These are phyloP conservation scores for Alternaria atra DNA, from an alignment of 2,329 filamentous ascomycete genomes.

Conservation along the genomic window DNA sequence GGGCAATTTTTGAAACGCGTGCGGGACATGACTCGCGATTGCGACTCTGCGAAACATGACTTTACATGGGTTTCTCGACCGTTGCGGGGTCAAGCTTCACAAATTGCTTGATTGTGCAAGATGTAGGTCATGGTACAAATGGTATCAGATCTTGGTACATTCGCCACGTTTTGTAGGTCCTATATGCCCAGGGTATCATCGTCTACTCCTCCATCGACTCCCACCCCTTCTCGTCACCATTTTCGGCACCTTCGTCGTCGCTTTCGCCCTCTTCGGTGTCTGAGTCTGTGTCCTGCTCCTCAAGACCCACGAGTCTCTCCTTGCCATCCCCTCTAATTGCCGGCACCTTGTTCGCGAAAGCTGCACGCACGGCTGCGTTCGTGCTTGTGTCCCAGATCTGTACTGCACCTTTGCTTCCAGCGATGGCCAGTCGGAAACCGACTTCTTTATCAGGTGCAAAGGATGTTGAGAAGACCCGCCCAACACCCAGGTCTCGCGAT, in stretches of 20 bases:
- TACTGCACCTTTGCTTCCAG: conserved; percentile 90
- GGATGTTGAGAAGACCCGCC: conserved; percentile 88
- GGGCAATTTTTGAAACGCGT: conserved; percentile 25
- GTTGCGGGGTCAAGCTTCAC: conserved; percentile 8
- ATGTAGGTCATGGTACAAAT: neutral
- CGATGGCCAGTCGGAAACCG: conserved; percentile 89
- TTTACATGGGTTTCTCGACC: neutral
- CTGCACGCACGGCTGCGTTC: conserved; percentile 83
- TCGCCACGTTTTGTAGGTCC: neutral
- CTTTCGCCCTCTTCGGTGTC: conserved; percentile 62
- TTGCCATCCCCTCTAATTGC: conserved; percentile 68
- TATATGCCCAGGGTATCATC: conserved; percentile 27
- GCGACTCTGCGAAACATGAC: conserved; percentile 4
- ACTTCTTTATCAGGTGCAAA: conserved; percentile 93
- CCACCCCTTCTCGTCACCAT: conserved; percentile 47
- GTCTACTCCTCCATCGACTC: conserved; percentile 54
- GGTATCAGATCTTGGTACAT: neutral
- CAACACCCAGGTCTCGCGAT: conserved; percentile 89
- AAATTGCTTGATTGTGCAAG: neutral
- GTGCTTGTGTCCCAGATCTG: conserved; percentile 98
- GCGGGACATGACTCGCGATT: conserved; percentile 6
- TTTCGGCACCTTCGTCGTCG: conserved; percentile 52
- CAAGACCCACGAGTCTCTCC: conserved; percentile 81
- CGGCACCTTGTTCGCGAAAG: conserved; percentile 78
- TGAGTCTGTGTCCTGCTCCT: conserved; percentile 70